phyloP scores from a whole-genome alignment of 2,329 filamentous ascomycete genomes.

The Biscogniauxia sp. region DNA sequence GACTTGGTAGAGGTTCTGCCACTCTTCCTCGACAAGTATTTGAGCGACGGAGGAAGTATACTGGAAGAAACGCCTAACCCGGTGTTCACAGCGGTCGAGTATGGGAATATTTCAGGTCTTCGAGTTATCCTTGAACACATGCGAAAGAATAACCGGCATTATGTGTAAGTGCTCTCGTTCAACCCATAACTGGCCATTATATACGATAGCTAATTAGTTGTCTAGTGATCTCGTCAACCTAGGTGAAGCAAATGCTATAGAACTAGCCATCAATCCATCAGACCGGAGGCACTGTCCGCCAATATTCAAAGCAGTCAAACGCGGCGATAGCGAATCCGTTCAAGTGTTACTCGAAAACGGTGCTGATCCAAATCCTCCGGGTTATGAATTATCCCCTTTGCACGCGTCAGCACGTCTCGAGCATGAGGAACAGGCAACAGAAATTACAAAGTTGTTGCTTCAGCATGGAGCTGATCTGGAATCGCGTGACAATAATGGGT shows the following conservation, averaged over 20 bases:
- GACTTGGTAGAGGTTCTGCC: not conserved
- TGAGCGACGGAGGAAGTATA: slow-evolving; percentile 1
- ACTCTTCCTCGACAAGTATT: not conserved
- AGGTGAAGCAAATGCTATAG: not conserved
- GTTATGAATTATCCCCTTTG: not conserved
- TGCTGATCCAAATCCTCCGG: not conserved
- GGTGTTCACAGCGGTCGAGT: not conserved
- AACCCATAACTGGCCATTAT: not conserved
- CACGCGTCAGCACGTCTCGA: not conserved
- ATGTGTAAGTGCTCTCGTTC: slow-evolving; percentile 1
- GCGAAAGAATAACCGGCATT: not conserved
- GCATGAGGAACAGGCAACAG: not conserved
- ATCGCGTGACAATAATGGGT: not conserved
- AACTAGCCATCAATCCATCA: not conserved
- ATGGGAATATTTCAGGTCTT: slow-evolving; percentile 2
- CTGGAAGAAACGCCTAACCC: not conserved
- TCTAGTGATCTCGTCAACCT: not conserved
- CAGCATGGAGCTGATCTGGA: not conserved
- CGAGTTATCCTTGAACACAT: slow-evolving; percentile 4
- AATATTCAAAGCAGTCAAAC: not conserved
- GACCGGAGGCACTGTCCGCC: not conserved
- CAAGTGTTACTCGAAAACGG: slow-evolving; percentile 1
- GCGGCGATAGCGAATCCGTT: not conserved
- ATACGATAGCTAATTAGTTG: not conserved
- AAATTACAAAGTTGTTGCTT: not conserved